These are phyloP conservation scores for Tolypocladium nubicola DNA, from an alignment of 2,329 filamentous ascomycete species.

Conservation along the genomic window DNA sequence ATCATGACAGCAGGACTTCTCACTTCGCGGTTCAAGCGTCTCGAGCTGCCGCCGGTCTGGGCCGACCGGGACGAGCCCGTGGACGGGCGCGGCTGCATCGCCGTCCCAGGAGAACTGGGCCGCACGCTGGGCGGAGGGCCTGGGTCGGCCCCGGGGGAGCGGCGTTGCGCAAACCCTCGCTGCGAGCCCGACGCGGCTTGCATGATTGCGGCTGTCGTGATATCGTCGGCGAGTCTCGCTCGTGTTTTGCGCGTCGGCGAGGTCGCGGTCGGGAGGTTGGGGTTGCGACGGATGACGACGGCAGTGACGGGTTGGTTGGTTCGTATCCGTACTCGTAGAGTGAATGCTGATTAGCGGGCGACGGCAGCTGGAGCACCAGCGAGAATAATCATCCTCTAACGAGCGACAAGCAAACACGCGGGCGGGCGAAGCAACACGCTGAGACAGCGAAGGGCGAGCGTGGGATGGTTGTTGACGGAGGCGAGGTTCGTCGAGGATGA, in stretches of 20 bases:
- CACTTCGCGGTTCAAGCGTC: slow-evolving; percentile 23
- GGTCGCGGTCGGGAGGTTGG: neutral
- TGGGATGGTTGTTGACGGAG: neutral
- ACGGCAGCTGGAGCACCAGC: neutral
- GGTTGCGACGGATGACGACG: neutral
- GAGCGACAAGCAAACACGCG: slow-evolving; percentile 6
- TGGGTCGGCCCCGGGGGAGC: slow-evolving; percentile 52
- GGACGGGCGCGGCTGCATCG: slow-evolving; percentile 51
- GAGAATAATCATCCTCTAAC: slow-evolving; percentile 11
- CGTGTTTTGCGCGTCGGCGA: neutral
- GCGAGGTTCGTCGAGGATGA: neutral
- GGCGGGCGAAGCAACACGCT: neutral
- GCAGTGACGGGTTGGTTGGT: neutral
- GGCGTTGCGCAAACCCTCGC: slow-evolving; percentile 42
- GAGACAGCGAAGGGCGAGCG: neutral
- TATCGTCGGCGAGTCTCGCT: neutral
- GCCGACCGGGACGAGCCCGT: slow-evolving; percentile 56
- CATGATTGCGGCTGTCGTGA: slow-evolving; percentile 23
- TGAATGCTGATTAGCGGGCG: neutral
- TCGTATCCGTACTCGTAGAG: neutral
- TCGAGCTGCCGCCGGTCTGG: slow-evolving; percentile 19
- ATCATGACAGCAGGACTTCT: slow-evolving; percentile 9
- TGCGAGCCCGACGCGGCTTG: slow-evolving; percentile 37
- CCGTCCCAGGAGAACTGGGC: slow-evolving; percentile 51
- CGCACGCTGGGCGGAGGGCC: slow-evolving; percentile 47